Conservation (phyloP, 2,329 filamentous ascomycete genomes). For the Xylariaceae sp. region DNA sequence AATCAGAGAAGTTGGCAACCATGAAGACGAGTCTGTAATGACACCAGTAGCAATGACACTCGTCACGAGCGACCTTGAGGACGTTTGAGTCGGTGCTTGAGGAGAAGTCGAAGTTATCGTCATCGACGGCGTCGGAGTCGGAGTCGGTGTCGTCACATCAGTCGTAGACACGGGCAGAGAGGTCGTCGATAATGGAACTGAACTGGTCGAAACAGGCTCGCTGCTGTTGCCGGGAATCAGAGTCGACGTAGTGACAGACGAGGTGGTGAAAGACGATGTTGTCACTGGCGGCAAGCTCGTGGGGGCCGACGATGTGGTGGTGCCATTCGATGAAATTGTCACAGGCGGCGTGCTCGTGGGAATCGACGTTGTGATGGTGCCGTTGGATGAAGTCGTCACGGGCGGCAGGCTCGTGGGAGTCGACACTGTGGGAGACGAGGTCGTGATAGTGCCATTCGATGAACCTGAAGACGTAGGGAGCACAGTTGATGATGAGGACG, state of each 20-base stretch:
- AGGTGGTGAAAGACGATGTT: background rate
- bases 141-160: background rate
- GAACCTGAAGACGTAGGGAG: conserved; percentile 2
- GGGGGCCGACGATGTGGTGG: too few relatives aligned
- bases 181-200: conserved; percentile 2
- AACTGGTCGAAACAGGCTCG: conserved; percentile 2
- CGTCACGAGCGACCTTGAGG: conserved; percentile 25
- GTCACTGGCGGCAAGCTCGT: too few relatives aligned
- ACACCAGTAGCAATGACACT: conserved; percentile 40
- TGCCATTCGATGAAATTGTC: too few relatives aligned
- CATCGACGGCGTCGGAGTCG: conserved; percentile 7
- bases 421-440: too few relatives aligned
- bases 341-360: too few relatives aligned
- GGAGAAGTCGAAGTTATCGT: conserved; percentile 13
- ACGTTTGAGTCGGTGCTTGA: conserved; percentile 11
- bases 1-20: conserved; percentile 57
- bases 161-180: background rate
- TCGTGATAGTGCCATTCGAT: conserved; percentile 9
- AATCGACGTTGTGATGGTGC: too few relatives aligned
- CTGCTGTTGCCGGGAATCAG: conserved; percentile 10
- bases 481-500: conserved; percentile 5
- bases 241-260: conserved; percentile 7
- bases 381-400: too few relatives aligned
- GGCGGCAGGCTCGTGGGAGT: too few relatives aligned
- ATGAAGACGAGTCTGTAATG: conserved; percentile 39